A percentile compares a stretch with the other conserved stretches of the same genome.
These are phyloP conservation scores for Solioccasus polychromus DNA, from an alignment of 768 basidiomycete species.

Conservation along the genomic window DNA sequence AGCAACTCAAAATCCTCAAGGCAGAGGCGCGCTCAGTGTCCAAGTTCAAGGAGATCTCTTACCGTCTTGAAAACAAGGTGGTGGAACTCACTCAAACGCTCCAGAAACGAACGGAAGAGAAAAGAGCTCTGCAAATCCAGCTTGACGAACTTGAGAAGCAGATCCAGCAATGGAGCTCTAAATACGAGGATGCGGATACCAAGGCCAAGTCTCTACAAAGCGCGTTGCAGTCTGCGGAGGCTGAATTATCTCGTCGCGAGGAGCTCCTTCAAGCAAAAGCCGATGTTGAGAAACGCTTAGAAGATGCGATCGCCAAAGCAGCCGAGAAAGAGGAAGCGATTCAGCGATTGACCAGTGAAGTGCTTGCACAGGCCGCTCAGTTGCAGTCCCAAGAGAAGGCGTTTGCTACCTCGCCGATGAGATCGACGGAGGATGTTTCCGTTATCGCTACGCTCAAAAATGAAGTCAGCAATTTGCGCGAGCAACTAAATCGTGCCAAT, in stretches of 20 bases:
- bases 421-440: slow-evolving; percentile 78
- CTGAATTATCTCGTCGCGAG: slow-evolving; percentile 68
- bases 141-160: slow-evolving; percentile 81
- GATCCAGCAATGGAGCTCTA: slow-evolving; percentile 77
- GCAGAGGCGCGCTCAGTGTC: slow-evolving; percentile 95
- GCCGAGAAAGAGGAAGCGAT: slow-evolving; percentile 84
- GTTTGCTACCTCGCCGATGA: slow-evolving; percentile 59
- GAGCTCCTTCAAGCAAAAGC: slow-evolving; percentile 73
- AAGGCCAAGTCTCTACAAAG: slow-evolving; percentile 69
- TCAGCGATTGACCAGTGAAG: slow-evolving; percentile 74
- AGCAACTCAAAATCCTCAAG: slow-evolving; percentile 78
- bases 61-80: slow-evolving; percentile 97
- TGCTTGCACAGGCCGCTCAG: slow-evolving; percentile 67
- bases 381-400: slow-evolving; percentile 75
- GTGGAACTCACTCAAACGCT: slow-evolving; percentile 95
- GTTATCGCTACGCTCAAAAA: slow-evolving; percentile 87
- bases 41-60: slow-evolving; percentile 98
- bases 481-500: slow-evolving; percentile 94
- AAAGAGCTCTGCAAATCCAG: slow-evolving; percentile 78
- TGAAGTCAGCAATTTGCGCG: slow-evolving; percentile 88
- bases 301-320: slow-evolving; percentile 70
- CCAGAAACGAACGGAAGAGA: slow-evolving; percentile 87
- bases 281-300: slow-evolving; percentile 75
- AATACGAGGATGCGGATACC: slow-evolving; percentile 83
- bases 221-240: slow-evolving; percentile 67